Evolutionary conservation across 345 rosid genomes (phyloP), one percentile per base, ranked within the genome.

Genomic region (Eucalyptus leucophloia): DNA sequence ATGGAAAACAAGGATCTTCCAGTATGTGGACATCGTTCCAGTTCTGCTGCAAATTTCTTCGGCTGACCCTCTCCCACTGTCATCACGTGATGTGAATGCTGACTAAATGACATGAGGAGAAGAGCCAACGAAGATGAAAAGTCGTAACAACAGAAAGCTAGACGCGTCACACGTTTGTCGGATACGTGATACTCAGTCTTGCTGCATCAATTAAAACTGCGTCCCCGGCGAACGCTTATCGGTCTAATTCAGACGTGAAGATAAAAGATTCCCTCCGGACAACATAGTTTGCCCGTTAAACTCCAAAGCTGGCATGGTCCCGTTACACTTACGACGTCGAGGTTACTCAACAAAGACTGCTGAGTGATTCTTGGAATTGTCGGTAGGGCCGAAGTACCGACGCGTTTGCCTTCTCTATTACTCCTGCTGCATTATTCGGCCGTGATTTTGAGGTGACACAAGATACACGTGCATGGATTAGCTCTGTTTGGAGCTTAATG

Each of bases 11-110:
- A 12, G 12, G 14, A 21, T 54, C 58, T 8, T 53, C 23, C 23
- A 21, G 58, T 0, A 53, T 99, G 98, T 96, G 92, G 99, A 95
- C 23, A 94, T 96, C 89, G 99, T 99, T 97, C 34, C 94, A 96
- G 89, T 96, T 98, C 89, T 98, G 98, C 1, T 92, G 96, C 94
- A 96, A 95, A 92, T 97, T 93, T 96, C 95, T 99, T 0, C 97
- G 98, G 67, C 90, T 94, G 98, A 91, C 94, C 98, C 62, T 93
- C 96, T 37, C 99, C 90, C 95, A 99, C 99, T 12, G 99, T 98
- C 91, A 95, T 96, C 86, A 97, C 99, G 90, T 96, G 93, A 89
- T 54, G 34, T 45, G 32, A 8, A 32, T 58, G 47, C 12, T 56
- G 8, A 45, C 9, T 23, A 14, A 47, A 45, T 53, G 10, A 34